Conservation (phyloP, 1,284 basidiomycete species). For the Apiotrichum brassicae region DNA sequence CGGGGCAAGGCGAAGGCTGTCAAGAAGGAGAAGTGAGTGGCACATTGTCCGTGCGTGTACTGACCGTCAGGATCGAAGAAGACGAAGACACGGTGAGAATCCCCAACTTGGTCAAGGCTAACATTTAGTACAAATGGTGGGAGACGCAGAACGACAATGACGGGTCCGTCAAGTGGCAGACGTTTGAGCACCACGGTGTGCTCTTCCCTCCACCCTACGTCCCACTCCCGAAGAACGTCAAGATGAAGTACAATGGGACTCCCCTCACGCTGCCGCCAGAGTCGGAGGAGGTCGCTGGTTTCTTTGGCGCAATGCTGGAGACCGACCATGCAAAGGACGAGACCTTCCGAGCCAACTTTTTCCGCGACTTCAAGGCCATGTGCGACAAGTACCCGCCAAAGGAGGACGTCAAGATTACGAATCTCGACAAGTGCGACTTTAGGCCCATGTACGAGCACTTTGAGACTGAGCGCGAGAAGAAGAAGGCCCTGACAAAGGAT, state of each 20-base stretch:
- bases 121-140: constrained; percentile 68
- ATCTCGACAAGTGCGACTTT: constrained; percentile 85
- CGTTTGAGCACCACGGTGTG: constrained; percentile 87
- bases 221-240: constrained; percentile 73
- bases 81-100: constrained; percentile 27
- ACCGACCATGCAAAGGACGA: constrained; percentile 86
- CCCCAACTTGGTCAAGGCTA: neutral
- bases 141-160: constrained; percentile 57
- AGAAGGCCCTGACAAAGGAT: constrained; percentile 75
- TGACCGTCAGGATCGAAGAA: constrained; percentile 24
- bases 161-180: constrained; percentile 80
- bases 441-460: constrained; percentile 90
- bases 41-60: neutral
- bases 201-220: constrained; percentile 94
- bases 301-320: constrained; percentile 89
- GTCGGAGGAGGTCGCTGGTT: constrained; percentile 94
- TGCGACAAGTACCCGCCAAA: constrained; percentile 75
- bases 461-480: constrained; percentile 84
- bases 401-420: constrained; percentile 67
- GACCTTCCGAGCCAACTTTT: constrained; percentile 93
- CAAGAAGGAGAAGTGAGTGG: constrained; percentile 53
- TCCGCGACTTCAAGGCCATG: constrained; percentile 76
- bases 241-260: constrained; percentile 93
- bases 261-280: constrained; percentile 71
- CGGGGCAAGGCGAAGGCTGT: constrained; percentile 46